These are phyloP conservation scores for Solanum lycopersicoides DNA, from an alignment of 257 asterid species.

Conservation along the genomic window DNA sequence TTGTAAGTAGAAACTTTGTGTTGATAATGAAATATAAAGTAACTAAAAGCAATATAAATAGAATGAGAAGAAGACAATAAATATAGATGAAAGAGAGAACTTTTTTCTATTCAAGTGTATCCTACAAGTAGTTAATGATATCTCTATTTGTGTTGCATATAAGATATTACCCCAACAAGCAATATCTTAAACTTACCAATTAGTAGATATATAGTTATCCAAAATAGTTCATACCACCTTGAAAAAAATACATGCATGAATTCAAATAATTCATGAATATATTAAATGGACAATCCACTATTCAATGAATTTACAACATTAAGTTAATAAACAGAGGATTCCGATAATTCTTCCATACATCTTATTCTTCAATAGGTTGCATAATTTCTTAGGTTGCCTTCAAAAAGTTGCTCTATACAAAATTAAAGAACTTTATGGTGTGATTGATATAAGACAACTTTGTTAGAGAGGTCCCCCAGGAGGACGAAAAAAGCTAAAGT, in stretches of 20 bases:
- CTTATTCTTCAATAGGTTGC: not conserved
- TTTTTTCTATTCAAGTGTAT: no score
- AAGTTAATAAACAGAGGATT: not conserved
- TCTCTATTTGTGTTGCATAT: not conserved
- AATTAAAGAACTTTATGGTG: not conserved
- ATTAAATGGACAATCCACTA: no score
- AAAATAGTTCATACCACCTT: not conserved
- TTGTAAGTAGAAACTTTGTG: not conserved
- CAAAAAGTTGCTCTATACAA: not conserved
- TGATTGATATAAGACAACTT: slow-evolving; percentile 7
- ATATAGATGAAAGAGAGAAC: not conserved
- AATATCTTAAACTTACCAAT: no score
- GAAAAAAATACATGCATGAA: not conserved
- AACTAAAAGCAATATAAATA: not conserved
- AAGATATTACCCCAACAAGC: not conserved
- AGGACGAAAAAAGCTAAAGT: not conserved
- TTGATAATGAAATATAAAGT: not conserved
- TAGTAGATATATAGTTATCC: no score
- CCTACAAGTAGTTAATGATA: not conserved
- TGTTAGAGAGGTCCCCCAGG: slow-evolving; percentile 2
- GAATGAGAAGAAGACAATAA: not conserved
- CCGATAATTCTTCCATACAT: not conserved
- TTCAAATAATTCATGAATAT: no score
- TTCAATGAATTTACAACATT: no score
- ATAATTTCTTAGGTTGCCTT: not conserved